These are phyloP conservation scores for Byssothecium circinans DNA, from an alignment of 2,329 filamentous ascomycete genomes.

Conservation along the genomic window DNA sequence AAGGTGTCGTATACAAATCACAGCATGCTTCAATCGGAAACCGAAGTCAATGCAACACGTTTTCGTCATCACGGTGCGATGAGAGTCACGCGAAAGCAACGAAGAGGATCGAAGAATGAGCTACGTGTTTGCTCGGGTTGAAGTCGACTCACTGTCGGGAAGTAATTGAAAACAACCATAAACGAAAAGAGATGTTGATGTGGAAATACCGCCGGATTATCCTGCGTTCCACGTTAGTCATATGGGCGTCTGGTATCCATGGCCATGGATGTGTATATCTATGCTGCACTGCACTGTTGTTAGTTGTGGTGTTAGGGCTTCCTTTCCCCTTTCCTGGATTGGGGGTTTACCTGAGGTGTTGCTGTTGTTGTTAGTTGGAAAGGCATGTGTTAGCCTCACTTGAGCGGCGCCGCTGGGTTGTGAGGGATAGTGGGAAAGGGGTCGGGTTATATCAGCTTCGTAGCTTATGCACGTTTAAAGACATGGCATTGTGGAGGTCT, in stretches of 20 bases:
- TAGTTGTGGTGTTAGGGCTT: too few species aligned
- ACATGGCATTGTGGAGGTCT: background rate
- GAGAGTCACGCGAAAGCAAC: background rate
- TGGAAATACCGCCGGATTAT: too few species aligned
- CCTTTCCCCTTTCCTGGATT: too few species aligned
- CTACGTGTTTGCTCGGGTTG: slow-evolving; percentile 3
- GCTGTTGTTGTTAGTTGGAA: too few species aligned
- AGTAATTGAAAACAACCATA: too few species aligned
- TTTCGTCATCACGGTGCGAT: background rate
- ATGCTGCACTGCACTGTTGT: background rate
- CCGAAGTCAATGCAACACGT: background rate
- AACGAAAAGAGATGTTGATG: too few species aligned
- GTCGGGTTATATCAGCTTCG: too few species aligned
- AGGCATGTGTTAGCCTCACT: background rate
- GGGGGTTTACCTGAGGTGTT: too few species aligned
- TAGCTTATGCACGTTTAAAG: too few species aligned
- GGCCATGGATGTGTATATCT: background rate
- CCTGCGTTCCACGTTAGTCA: too few species aligned
- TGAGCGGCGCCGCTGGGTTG: background rate
- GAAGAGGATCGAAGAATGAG: background rate
- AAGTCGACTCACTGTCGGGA: background rate
- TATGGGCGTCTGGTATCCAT: background rate
- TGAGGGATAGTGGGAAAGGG: background rate
- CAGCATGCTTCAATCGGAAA: background rate
- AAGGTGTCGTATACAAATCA: background rate